Evolutionary conservation across 2,329 filamentous ascomycete genomes (phyloP).

Genomic region (Diaporthe citriasiana): DNA sequence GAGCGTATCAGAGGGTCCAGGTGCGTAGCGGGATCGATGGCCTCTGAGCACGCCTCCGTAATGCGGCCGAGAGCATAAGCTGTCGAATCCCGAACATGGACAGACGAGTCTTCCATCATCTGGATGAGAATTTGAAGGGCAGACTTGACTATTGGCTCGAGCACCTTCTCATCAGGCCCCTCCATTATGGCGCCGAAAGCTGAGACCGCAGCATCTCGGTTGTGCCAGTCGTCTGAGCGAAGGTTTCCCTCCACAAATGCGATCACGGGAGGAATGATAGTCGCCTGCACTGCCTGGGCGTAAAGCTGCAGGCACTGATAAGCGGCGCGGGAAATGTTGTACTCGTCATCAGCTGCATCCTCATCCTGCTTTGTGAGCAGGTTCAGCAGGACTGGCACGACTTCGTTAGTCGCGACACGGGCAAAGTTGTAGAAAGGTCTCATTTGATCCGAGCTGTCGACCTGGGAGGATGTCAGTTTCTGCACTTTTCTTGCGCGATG

Average conservation of each 20-base stretch:
- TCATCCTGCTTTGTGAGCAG: constrained; percentile 98
- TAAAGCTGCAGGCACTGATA: constrained; percentile 98
- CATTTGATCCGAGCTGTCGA: constrained; percentile 85
- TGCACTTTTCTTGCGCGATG: background rate
- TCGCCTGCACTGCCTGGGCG: constrained; percentile 88
- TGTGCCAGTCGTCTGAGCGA: constrained; percentile 92
- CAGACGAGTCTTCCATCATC: constrained; percentile 89
- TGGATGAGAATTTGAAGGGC: constrained; percentile 91
- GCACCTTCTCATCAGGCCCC: constrained; percentile 90
- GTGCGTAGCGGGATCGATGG: constrained; percentile 88
- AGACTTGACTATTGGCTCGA: constrained; percentile 96
- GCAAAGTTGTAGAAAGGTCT: constrained; percentile 97
- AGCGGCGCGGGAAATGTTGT: constrained; percentile 93
- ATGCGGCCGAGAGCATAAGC: constrained; percentile 97
- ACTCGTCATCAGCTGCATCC: constrained; percentile 96
- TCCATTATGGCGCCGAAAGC: constrained; percentile 99
- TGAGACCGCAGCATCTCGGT: constrained; percentile 94
- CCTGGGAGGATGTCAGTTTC: constrained; percentile 51
- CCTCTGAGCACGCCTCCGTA: constrained; percentile 91
- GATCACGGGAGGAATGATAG: constrained; percentile 88
- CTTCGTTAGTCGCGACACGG: constrained; percentile 91
- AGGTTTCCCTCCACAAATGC: constrained; percentile 93
- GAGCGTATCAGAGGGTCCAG: constrained; percentile 88
- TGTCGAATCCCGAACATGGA: constrained; percentile 95
- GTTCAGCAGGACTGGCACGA: constrained; percentile 89